Evolutionary conservation across 2,329 filamentous ascomycete genomes (phyloP).

Genomic region (Penicillium aurantiogriseum): DNA sequence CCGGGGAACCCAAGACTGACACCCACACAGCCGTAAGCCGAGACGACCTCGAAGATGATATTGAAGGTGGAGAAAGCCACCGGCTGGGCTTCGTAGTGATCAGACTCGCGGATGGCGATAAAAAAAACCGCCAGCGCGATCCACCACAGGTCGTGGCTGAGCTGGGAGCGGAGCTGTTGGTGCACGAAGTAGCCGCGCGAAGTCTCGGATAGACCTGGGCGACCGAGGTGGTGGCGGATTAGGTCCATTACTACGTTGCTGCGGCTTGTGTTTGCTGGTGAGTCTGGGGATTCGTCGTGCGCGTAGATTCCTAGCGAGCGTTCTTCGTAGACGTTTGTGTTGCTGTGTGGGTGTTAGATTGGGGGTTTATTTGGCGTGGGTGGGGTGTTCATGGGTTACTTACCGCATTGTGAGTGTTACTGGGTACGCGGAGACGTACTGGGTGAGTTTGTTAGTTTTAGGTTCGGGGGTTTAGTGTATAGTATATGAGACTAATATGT

Average conservation of each 20-base stretch:
- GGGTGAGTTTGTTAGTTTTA: constrained; percentile 10
- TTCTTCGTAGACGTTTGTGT: constrained; percentile 72
- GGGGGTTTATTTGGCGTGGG: neutral
- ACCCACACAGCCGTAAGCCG: constrained; percentile 62
- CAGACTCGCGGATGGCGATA: constrained; percentile 60
- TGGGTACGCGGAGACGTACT: constrained; percentile 40
- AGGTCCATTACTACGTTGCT: constrained; percentile 28
- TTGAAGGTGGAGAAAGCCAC: constrained; percentile 59
- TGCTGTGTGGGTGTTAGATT: constrained; percentile 40
- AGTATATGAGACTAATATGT: neutral
- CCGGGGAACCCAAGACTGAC: constrained; percentile 57
- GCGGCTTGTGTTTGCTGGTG: constrained; percentile 18
- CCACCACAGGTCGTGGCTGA: constrained; percentile 67
- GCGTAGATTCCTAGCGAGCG: constrained; percentile 56
- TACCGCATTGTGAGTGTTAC: constrained; percentile 37
- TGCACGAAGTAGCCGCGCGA: constrained; percentile 52
- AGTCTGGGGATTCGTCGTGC: constrained; percentile 29
- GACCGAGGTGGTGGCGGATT: constrained; percentile 27
- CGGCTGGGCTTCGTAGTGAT: constrained; percentile 54
- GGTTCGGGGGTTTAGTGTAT: neutral
- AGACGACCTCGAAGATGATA: constrained; percentile 50
- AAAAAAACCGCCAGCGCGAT: constrained; percentile 60
- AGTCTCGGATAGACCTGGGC: constrained; percentile 25
- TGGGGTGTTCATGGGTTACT: neutral
- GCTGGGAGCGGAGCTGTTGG: constrained; percentile 62